phyloP scores from a whole-genome alignment of 208 protist genomes.

The Crithidia bombi region DNA sequence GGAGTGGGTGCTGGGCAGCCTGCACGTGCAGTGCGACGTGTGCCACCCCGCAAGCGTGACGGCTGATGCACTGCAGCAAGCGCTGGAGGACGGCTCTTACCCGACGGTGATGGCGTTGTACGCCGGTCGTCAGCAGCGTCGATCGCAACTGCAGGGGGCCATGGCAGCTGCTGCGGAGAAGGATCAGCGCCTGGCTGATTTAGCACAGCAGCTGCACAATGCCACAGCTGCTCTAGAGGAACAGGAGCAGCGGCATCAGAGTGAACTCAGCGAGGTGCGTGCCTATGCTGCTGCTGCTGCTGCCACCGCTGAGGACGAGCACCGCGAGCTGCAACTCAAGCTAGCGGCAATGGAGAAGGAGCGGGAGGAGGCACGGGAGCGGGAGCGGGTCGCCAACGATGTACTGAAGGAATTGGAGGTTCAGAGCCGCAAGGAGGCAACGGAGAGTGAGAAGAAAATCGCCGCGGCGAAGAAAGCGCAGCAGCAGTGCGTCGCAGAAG shows the following conservation, averaged over 20 bases:
- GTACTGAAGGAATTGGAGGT: slow-evolving; percentile 17
- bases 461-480: background rate
- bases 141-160: background rate
- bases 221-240: slow-evolving; percentile 5
- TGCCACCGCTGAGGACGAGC: too few species aligned
- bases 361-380: slow-evolving; percentile 4
- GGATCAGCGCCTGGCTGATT: background rate
- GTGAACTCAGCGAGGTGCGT: too few species aligned
- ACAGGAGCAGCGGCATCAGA: too few species aligned
- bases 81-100: slow-evolving; percentile 14
- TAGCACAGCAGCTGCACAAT: slow-evolving; percentile 3
- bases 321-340: background rate
- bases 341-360: slow-evolving; percentile 5
- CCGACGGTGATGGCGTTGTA: slow-evolving; percentile 14
- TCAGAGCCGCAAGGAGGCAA: slow-evolving; percentile 8
- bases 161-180: background rate
- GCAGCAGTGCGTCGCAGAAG: slow-evolving; percentile 1
- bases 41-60: slow-evolving; percentile 25
- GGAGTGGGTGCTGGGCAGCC: slow-evolving; percentile 26
- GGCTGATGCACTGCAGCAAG: slow-evolving; percentile 17
- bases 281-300: too few species aligned
- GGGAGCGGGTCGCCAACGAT: slow-evolving; percentile 1
- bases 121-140: slow-evolving; percentile 5
- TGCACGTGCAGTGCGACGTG: slow-evolving; percentile 44
- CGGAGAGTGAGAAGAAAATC: slow-evolving; percentile 8